Conservation (phyloP, 257 asterid species). For the Petrea volubilis region DNA sequence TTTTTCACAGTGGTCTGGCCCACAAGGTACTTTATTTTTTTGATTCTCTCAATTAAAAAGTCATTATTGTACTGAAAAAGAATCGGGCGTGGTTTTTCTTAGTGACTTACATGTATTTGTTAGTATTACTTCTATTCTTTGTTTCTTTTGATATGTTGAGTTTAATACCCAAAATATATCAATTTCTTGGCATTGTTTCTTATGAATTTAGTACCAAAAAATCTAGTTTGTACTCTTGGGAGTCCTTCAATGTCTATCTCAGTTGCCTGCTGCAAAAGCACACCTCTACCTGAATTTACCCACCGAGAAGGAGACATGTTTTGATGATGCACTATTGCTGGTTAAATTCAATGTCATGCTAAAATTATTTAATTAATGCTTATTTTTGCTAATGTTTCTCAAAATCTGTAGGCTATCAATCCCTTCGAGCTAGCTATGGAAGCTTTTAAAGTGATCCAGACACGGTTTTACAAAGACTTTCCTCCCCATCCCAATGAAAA, state of each 20-base stretch:
- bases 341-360: conserved; percentile 5
- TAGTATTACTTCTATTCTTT: not conserved
- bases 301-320: not conserved
- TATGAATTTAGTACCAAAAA: not conserved
- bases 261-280: not conserved
- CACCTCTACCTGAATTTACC: not conserved
- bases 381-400: not conserved
- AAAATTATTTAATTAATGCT: not conserved
- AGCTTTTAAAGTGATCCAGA: conserved; percentile 80
- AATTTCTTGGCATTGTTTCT: not conserved
- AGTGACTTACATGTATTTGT: not conserved
- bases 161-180: not conserved
- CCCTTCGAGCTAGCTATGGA: conserved; percentile 97
- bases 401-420: conserved; percentile 71
- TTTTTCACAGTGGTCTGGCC: conserved; percentile 94
- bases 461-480: conserved; percentile 74
- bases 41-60: conserved; percentile 14
- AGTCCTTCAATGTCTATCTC: not conserved
- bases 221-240: not conserved
- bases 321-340: not conserved
- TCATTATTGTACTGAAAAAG: not conserved
- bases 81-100: not conserved
- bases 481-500: conserved; percentile 84
- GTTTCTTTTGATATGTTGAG: not conserved
- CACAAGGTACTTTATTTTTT: conserved; percentile 64